Base-by-base conservation (phyloP, 345 rosid genomes). In the Melastoma malabathricum region DNA sequence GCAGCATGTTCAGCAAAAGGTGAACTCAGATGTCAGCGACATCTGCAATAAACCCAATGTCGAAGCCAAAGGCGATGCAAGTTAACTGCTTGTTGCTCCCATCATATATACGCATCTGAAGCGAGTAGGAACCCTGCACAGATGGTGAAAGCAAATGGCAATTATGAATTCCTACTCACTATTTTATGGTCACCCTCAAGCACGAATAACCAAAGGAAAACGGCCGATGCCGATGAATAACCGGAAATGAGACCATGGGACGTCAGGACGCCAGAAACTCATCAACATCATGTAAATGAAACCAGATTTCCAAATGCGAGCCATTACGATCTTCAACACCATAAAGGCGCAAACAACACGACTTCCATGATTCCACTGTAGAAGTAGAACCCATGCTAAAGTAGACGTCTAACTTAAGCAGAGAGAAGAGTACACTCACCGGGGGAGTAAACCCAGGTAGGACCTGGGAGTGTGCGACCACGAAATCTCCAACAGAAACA, bases 361-460 rank as follows among this genome's bases (percentile, higher is more conserved):
- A 31, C 38, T 31, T 31, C 38, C 3, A 2, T 9, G 7, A 31
- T 31, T 31, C 7, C 38, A 31, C 3, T 31, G 10, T 31, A 9
- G 38, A 31, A 31, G 10, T 31, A 9, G 38, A 31, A 31, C 38
- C 38, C 7, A 31, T 5, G 7, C 38, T 31, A 7, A 31, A 31
- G 7, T 7, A 31, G 38, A 5, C 38, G 7, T 31, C 38, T 9
- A 17, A 13, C 4, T 9, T 13, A 19, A 59, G 25, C 16, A 43
- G 1, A 10, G 43, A 23, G 14, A 50, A 43, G 48, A 41, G n/a
- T 17, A 25, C 19, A 68, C 95, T 77, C 69, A 92, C 98, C 47
- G 93, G 95, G 45, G 97, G 98, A 15, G 98, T 87, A 56, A 25
- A 82, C 63, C 82, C 89, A 0, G 96, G 95, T 48, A 92, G 68